Evolutionary conservation across 2,329 filamentous ascomycete genomes (phyloP).

Genomic region (Elsinoe fawcettii): DNA sequence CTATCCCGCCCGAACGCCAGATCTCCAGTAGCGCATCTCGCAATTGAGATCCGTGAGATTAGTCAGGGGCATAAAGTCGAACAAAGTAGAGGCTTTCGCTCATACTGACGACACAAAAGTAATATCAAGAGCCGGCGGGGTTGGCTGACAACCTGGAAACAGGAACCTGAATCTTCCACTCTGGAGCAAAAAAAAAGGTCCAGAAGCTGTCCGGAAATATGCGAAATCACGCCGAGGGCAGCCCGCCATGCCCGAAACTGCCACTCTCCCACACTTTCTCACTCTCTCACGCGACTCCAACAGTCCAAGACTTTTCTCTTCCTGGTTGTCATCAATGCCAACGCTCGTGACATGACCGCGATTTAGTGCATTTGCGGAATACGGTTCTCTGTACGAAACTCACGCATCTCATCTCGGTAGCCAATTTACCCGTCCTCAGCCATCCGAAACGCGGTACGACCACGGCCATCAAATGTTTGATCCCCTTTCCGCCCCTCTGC

Average conservation of each 20-base stretch:
- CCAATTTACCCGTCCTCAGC: not conserved
- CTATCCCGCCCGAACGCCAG: slow-evolving; percentile 3
- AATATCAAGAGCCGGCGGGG: slow-evolving; percentile 12
- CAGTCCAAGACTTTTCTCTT: not conserved
- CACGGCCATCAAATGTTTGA: not conserved
- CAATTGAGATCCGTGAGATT: slow-evolving; percentile 13
- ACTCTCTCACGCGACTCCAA: not conserved
- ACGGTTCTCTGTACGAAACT: not conserved
- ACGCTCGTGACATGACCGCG: not conserved
- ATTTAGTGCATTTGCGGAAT: not conserved
- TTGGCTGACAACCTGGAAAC: not conserved
- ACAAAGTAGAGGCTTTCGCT: slow-evolving; percentile 1
- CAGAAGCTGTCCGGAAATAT: not conserved
- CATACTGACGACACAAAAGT: slow-evolving; percentile 11
- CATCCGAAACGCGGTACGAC: not conserved
- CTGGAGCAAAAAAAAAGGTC: not conserved
- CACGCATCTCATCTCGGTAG: not conserved
- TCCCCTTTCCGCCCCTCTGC: not conserved
- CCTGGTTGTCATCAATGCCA: not conserved
- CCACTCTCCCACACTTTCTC: not conserved
- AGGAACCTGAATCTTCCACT: no score
- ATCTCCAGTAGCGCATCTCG: slow-evolving; percentile 4
- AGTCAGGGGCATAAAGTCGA: not conserved
- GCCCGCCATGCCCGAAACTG: no score
- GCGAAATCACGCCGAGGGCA: no score